phyloP scores from a whole-genome alignment of 805 yeast species.

The Candida patagonica region DNA sequence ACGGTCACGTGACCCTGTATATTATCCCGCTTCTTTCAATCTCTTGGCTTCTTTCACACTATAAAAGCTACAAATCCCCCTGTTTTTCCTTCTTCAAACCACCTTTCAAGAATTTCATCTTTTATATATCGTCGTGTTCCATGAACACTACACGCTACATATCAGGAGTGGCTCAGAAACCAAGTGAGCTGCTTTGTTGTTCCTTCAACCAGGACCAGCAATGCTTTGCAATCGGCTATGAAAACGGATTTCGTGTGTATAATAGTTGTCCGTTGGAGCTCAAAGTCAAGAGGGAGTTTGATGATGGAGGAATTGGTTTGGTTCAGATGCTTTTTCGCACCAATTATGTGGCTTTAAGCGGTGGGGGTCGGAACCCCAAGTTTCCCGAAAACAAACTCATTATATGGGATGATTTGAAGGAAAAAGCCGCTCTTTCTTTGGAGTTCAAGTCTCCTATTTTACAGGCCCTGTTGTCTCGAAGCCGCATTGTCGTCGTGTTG shows the following conservation, averaged over 20 bases:
- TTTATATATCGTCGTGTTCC: too few species aligned
- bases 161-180: constrained; percentile 8
- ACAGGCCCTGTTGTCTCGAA: constrained; percentile 65
- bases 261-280: constrained; percentile 80
- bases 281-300: constrained; percentile 48
- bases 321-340: constrained; percentile 83
- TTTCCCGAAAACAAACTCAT: constrained; percentile 72
- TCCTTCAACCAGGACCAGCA: constrained; percentile 84
- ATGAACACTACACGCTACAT: constrained; percentile 15
- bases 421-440: constrained; percentile 58
- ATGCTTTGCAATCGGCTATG: constrained; percentile 79
- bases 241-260: constrained; percentile 74
- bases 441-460: constrained; percentile 72
- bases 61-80: too few species aligned
- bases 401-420: constrained; percentile 87
- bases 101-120: too few species aligned
- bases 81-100: too few species aligned
- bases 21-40: too few species aligned
- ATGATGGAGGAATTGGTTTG: constrained; percentile 58
- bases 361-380: constrained; percentile 77
- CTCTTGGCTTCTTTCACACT: too few species aligned
- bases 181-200: constrained; percentile 38
- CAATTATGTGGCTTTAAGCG: constrained; percentile 80
- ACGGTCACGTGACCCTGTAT: too few species aligned
- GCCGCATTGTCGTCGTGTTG: constrained; percentile 65